Conservation (phyloP, 495 filamentous ascomycete species). For the Neurospora sp. region DNA sequence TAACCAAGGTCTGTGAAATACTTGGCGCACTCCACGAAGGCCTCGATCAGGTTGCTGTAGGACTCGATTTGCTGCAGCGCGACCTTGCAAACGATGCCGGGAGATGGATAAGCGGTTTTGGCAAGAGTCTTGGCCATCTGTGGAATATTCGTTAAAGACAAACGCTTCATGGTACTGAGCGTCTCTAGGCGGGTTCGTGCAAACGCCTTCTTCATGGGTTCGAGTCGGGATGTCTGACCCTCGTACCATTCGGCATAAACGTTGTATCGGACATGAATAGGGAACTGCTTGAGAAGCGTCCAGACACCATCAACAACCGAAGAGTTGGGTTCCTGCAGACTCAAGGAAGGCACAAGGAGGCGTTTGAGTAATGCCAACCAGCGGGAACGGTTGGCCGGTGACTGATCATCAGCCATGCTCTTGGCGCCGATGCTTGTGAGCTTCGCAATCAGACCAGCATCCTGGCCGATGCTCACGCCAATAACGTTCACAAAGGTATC, state of each 20-base stretch:
- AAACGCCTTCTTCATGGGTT: constrained; percentile 72
- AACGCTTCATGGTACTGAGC: constrained; percentile 67
- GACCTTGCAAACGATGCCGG: constrained; percentile 82
- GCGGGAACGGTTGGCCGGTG: constrained; percentile 52
- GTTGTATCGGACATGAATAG: constrained; percentile 65
- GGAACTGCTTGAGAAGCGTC: constrained; percentile 65
- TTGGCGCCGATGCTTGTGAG: constrained; percentile 70
- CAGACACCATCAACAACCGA: constrained; percentile 78
- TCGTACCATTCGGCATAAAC: constrained; percentile 91
- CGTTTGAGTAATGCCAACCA: constrained; percentile 78
- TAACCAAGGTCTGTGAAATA: constrained; percentile 90
- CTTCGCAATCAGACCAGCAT: constrained; percentile 65
- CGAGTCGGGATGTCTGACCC: constrained; percentile 61
- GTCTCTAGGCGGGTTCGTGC: constrained; percentile 66
- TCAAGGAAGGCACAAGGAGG: constrained; percentile 73
- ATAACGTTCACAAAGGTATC: constrained; percentile 73
- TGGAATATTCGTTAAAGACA: constrained; percentile 74
- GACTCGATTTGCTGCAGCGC: constrained; percentile 79
- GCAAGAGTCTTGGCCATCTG: constrained; percentile 76
- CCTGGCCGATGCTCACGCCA: constrained; percentile 79
- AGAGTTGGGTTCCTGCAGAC: constrained; percentile 70
- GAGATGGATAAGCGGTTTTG: constrained; percentile 76
- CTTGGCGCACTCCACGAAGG: constrained; percentile 82
- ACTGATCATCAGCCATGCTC: constrained; percentile 59
- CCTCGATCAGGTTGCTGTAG: constrained; percentile 86